Conservation (phyloP, 2,329 filamentous ascomycete genomes). For the Colletotrichum lini region DNA sequence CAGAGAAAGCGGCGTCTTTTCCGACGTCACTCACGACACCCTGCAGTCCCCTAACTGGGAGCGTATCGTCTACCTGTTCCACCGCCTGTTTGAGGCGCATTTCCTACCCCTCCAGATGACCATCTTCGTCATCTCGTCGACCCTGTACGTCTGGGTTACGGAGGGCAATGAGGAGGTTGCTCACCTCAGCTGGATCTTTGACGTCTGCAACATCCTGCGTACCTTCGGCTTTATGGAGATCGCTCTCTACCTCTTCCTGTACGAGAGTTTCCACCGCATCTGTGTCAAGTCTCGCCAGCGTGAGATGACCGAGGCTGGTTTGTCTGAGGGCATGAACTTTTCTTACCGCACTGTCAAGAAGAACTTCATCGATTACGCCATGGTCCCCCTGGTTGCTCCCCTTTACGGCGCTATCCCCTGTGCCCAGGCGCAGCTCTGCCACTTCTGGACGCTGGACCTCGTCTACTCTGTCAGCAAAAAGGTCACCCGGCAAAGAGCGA, state of each 20-base stretch:
- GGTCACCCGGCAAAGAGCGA: slow-evolving; percentile 67
- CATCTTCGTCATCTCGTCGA: slow-evolving; percentile 74
- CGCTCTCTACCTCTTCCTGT: slow-evolving; percentile 74
- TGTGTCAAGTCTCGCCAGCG: slow-evolving; percentile 72
- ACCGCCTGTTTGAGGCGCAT: slow-evolving; percentile 81
- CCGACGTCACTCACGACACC: slow-evolving; percentile 67
- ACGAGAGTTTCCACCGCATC: slow-evolving; percentile 76
- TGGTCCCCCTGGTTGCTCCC: slow-evolving; percentile 77
- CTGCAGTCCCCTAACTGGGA: slow-evolving; percentile 67
- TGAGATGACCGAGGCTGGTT: slow-evolving; percentile 76
- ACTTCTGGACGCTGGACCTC: slow-evolving; percentile 79
- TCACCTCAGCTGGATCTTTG: slow-evolving; percentile 71
- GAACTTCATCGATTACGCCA: slow-evolving; percentile 74
- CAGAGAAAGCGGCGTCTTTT: slow-evolving; percentile 67
- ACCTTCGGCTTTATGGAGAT: slow-evolving; percentile 74
- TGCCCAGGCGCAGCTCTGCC: slow-evolving; percentile 76
- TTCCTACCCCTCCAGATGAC: slow-evolving; percentile 79
- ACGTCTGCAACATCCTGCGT: slow-evolving; percentile 71
- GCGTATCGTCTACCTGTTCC: slow-evolving; percentile 71
- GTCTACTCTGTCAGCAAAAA: slow-evolving; percentile 83
- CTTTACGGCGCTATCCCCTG: slow-evolving; percentile 78
- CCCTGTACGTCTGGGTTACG: slow-evolving; percentile 70
- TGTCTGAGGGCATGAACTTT: slow-evolving; percentile 77
- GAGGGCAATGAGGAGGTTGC: slow-evolving; percentile 66
- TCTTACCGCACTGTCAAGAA: slow-evolving; percentile 69